Base-by-base conservation (phyloP, 2,329 filamentous ascomycete genomes). In the Didymella exigua region DNA sequence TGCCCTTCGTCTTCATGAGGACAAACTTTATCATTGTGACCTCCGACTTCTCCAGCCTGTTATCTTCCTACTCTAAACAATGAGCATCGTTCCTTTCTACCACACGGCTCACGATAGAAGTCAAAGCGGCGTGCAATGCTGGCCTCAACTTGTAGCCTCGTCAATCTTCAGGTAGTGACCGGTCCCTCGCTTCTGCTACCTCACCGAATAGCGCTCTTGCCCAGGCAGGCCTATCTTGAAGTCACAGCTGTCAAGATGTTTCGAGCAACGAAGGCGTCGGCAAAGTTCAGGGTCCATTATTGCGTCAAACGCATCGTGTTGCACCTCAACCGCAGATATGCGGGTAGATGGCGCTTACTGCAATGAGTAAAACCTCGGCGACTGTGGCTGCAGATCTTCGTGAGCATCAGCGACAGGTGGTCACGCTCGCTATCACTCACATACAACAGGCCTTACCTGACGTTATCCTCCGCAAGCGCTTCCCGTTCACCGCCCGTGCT, bases 311-410 rank as follows among this genome's bases (percentile, higher is more conserved):
- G 16, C 7, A 10, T 34, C n/a, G 43, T 53, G 54, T 52, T 57
- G 54, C 49, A 49, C 49, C 26, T 49, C 44, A 14, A 42, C 49
- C 21, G 49, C 38, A 49, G 44, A 53, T 56, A 42, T 16, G 33
- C 26, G 40, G 21, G 30, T n/a, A 42, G 47, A 43, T 52, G 24
- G 37, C 43, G 54, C 54, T 40, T 36, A 42, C 54, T 38, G 26
- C 34, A 41, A 52, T n/a, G 5, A 31, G 49, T 31, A 21, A 34
- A 34, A 23, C 49, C 54, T 52, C 54, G 54, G 54, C 49, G 49
- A 49, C 49, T 49, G 54, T 44, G 49, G 46, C 49, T 49, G 48
- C 38, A 49, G 49, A 44, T 48, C 48, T 44, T 51, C 21, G 54
- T 41, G 44, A 38, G 49, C 45, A 49, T 57, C 53, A 42, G 43